Percentiles rank a stretch among this genome's conserved stretches.
phyloP scores from a whole-genome alignment of 225 moss, liverwort and hornwort species.

The Takakia lepidozioides region DNA sequence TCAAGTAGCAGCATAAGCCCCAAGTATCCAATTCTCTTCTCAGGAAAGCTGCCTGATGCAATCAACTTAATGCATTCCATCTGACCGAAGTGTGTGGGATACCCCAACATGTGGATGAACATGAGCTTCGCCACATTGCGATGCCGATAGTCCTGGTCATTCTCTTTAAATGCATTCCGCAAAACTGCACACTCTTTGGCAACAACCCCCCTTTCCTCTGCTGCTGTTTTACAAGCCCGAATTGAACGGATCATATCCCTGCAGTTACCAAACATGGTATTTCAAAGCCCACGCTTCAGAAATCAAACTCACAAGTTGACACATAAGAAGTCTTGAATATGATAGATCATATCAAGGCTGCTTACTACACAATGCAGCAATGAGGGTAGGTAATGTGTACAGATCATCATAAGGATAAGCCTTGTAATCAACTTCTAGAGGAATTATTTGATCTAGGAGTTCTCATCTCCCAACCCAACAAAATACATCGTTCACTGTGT shows the following conservation, averaged over 20 bases:
- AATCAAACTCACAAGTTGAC: too few relatives aligned
- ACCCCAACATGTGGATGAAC: conserved; percentile 62
- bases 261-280: too few relatives aligned
- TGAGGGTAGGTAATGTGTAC: too few relatives aligned
- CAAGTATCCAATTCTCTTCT: conserved; percentile 57
- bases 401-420: too few relatives aligned
- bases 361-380: too few relatives aligned
- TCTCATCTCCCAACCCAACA: too few relatives aligned
- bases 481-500: too few relatives aligned
- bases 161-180: conserved; percentile 44
- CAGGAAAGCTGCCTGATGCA: conserved; percentile 41
- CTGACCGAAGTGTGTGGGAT: conserved; percentile 59
- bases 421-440: too few relatives aligned
- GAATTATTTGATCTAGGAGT: too few relatives aligned
- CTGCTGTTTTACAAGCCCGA: conserved; percentile 56
- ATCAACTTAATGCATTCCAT: conserved; percentile 63
- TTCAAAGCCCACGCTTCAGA: too few relatives aligned
- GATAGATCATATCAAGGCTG: too few relatives aligned
- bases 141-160: conserved; percentile 55
- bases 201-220: conserved; percentile 52
- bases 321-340: too few relatives aligned
- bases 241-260: conserved; percentile 65
- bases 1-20: conserved; percentile 57
- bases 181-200: conserved; percentile 55
- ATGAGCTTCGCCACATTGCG: conserved; percentile 59